Percentiles rank a stretch among this genome's conserved stretches.
Conservation (phyloP, 352 stramenopile genomes). For the Pseudoperonospora humuli region DNA sequence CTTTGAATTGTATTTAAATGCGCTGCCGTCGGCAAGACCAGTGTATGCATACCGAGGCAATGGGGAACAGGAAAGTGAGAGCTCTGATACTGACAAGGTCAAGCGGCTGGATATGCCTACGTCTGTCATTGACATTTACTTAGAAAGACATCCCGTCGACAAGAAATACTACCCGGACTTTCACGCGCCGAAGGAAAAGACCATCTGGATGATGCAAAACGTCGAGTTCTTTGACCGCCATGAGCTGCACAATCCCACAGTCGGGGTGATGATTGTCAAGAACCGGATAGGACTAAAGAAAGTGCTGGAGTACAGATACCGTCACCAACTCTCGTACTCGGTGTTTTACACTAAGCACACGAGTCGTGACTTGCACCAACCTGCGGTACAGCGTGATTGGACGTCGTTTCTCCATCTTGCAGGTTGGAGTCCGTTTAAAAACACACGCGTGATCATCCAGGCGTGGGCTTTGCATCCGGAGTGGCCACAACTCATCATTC, state of each 20-base stretch:
- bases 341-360: slow-evolving; percentile 83
- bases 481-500: slow-evolving; percentile 63
- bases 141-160: slow-evolving; percentile 66
- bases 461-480: slow-evolving; percentile 64
- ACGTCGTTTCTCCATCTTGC: slow-evolving; percentile 65
- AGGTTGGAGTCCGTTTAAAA: slow-evolving; percentile 70
- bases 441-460: slow-evolving; percentile 61
- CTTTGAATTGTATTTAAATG: slow-evolving; percentile 66
- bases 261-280: slow-evolving; percentile 81
- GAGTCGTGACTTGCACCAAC: slow-evolving; percentile 58
- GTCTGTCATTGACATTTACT: slow-evolving; percentile 75
- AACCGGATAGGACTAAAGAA: slow-evolving; percentile 77
- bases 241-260: slow-evolving; percentile 52
- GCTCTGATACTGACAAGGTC: slow-evolving; percentile 1
- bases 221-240: slow-evolving; percentile 79
- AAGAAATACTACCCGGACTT: slow-evolving; percentile 62
- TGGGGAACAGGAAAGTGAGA: slow-evolving; percentile 22
- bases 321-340: slow-evolving; percentile 66
- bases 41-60: slow-evolving; percentile 40
- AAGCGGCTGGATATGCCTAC: slow-evolving; percentile 41
- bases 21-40: slow-evolving; percentile 53
- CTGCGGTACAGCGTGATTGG: slow-evolving; percentile 54
- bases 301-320: slow-evolving; percentile 70
- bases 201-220: slow-evolving; percentile 85
- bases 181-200: slow-evolving; percentile 48